A percentile compares a stretch with the other conserved stretches of the same genome.
Evolutionary conservation across 352 stramenopile genomes (phyloP).

Genomic region (Stephanocyclus meneghinianus): DNA sequence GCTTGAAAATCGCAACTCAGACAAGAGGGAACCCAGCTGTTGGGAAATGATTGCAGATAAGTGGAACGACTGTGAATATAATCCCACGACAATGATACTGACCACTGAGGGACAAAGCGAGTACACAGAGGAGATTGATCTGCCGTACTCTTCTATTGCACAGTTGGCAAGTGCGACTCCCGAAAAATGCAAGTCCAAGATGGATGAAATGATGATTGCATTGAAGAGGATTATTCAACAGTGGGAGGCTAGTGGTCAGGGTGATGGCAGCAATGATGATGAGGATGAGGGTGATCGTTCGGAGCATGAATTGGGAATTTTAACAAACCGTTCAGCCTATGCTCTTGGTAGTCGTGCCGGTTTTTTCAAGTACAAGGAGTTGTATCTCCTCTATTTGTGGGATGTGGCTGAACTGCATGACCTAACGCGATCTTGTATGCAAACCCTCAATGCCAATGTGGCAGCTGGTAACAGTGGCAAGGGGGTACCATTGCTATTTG

Average conservation of each 20-base stretch:
- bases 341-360: background rate
- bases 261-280: constrained; percentile 1
- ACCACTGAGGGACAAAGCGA: background rate
- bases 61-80: background rate
- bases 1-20: constrained; percentile 11
- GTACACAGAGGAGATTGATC: background rate
- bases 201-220: constrained; percentile 1
- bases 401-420: constrained; percentile 14
- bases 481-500: background rate
- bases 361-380: constrained; percentile 12
- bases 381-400: constrained; percentile 21
- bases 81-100: background rate
- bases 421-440: constrained; percentile 1
- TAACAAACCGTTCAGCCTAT: background rate
- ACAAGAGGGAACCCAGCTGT: background rate
- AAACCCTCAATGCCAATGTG: constrained; percentile 2
- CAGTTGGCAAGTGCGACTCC: background rate
- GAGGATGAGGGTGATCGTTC: background rate
- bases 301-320: constrained; percentile 6
- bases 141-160: background rate
- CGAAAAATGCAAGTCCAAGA: constrained; percentile 11
- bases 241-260: constrained; percentile 21
- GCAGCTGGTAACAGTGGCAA: constrained; percentile 5
- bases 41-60: constrained; percentile 11
- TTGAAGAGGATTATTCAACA: constrained; percentile 16